Conservation (phyloP, 2,329 filamentous ascomycete genomes). For the Cercospora citrullina region DNA sequence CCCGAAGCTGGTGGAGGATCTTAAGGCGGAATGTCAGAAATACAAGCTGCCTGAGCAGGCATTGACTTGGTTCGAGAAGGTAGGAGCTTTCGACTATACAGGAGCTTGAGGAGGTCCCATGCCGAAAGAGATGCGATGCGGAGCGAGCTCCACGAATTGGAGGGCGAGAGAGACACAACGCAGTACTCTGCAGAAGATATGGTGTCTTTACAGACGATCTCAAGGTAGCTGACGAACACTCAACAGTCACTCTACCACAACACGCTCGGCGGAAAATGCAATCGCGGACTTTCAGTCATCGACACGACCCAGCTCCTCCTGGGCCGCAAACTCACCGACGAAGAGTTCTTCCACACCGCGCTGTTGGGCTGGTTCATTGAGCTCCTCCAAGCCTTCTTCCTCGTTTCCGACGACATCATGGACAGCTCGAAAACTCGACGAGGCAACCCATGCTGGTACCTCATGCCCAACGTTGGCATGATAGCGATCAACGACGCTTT, state of each 20-base stretch:
- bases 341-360: slow-evolving; percentile 85
- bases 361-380: slow-evolving; percentile 97
- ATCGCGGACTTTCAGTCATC: slow-evolving; percentile 96
- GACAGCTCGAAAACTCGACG: slow-evolving; percentile 92
- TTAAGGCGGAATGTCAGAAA: slow-evolving; percentile 73
- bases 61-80: slow-evolving; percentile 82
- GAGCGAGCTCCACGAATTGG: background rate
- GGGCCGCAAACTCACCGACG: slow-evolving; percentile 66
- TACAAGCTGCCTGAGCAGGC: slow-evolving; percentile 83
- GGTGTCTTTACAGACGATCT: background rate
- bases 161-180: background rate
- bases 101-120: background rate
- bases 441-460: slow-evolving; percentile 95
- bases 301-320: slow-evolving; percentile 84
- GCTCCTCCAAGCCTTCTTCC: slow-evolving; percentile 97
- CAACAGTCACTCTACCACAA: slow-evolving; percentile 78
- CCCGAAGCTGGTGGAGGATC: slow-evolving; percentile 77
- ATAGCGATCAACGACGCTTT: slow-evolving; percentile 98
- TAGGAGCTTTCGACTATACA: slow-evolving; percentile 40
- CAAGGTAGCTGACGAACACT: background rate
- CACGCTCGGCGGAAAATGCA: slow-evolving; percentile 92
- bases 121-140: background rate
- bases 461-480: slow-evolving; percentile 83
- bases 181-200: background rate
- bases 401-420: slow-evolving; percentile 99